Percentiles rank a stretch among this genome's conserved stretches.
These are phyloP conservation scores for Paracorniculantispora psalliotae DNA, from an alignment of 2,329 filamentous ascomycete species.

Conservation along the genomic window DNA sequence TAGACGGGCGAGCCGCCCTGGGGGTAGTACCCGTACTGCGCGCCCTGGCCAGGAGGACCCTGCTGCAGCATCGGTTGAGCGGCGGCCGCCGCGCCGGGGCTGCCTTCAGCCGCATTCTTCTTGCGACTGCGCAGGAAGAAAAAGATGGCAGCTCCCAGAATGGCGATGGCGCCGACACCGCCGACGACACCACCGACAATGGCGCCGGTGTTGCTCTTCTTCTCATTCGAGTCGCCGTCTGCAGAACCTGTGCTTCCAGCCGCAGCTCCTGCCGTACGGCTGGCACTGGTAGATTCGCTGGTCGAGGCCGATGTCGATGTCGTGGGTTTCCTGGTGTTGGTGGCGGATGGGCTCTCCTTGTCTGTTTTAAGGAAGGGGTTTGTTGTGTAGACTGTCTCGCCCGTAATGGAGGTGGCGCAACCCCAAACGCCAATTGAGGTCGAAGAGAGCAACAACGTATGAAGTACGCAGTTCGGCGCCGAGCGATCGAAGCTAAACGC, in stretches of 20 bases:
- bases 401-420: not conserved
- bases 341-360: not conserved
- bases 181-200: conserved; percentile 11
- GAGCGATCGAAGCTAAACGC: not conserved
- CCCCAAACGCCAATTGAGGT: not conserved
- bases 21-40: not conserved
- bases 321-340: not conserved
- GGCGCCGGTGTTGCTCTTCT: not conserved
- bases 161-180: not conserved
- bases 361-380: not conserved
- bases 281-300: not conserved
- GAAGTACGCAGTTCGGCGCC: conserved; percentile 4
- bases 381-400: not conserved
- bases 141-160: conserved; percentile 4
- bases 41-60: not conserved
- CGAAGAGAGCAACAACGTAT: not conserved
- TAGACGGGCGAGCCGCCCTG: not conserved
- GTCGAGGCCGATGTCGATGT: not conserved
- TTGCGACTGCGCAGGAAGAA: conserved; percentile 7
- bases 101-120: not conserved
- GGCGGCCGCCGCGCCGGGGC: not conserved
- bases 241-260: not conserved
- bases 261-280: not conserved
- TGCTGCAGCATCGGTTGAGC: conserved; percentile 4
- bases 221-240: not conserved